Conservation (phyloP, 805 yeast species). For the Saturnispora hagleri region DNA sequence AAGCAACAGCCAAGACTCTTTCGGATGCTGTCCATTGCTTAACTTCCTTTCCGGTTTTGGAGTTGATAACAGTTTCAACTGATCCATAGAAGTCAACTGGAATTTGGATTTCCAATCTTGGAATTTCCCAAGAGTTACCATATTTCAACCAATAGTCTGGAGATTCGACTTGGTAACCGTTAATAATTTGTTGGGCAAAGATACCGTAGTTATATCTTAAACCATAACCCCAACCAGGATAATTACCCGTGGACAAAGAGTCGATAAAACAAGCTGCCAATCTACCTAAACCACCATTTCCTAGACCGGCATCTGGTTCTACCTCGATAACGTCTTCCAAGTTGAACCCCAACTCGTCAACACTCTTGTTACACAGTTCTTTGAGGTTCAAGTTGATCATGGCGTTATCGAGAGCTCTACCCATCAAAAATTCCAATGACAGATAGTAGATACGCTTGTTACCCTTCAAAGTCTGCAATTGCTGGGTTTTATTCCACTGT, state of each 20-base stretch:
- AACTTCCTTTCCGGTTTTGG: slow-evolving; percentile 44
- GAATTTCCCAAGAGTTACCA: slow-evolving; percentile 91
- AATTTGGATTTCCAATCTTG: slow-evolving; percentile 75
- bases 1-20: slow-evolving; percentile 80
- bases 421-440: slow-evolving; percentile 86
- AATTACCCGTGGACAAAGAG: slow-evolving; percentile 75
- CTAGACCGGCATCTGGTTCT: slow-evolving; percentile 92
- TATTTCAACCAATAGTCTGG: slow-evolving; percentile 92
- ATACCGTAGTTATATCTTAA: slow-evolving; percentile 90
- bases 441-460: slow-evolving; percentile 81
- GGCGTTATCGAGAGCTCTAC: slow-evolving; percentile 91
- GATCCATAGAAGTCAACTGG: slow-evolving; percentile 88
- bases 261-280: slow-evolving; percentile 92
- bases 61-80: slow-evolving; percentile 48
- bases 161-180: slow-evolving; percentile 89
- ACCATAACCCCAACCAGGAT: slow-evolving; percentile 96
- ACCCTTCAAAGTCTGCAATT: slow-evolving; percentile 72
- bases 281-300: slow-evolving; percentile 93
- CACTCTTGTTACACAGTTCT: slow-evolving; percentile 44
- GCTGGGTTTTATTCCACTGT: slow-evolving; percentile 92
- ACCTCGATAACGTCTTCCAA: slow-evolving; percentile 76
- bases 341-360: slow-evolving; percentile 73
- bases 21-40: slow-evolving; percentile 85
- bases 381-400: slow-evolving; percentile 70
- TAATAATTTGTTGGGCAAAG: slow-evolving; percentile 78